Base-by-base conservation (phyloP, 2,329 filamentous ascomycete genomes). In the Ophiostoma sp. region DNA sequence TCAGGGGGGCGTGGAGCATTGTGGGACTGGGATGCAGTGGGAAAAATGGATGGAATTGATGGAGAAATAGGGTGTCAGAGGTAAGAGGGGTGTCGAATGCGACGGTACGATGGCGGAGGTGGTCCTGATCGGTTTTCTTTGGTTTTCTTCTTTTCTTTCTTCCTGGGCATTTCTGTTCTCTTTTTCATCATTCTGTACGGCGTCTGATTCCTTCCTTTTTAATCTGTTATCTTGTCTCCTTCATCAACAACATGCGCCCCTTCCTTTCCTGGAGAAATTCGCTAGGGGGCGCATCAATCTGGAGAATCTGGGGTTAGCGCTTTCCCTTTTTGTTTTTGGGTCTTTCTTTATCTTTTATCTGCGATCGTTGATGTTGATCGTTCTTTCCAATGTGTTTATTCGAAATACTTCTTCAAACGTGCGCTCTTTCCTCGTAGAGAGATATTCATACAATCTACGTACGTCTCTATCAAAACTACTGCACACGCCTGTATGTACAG, bases 301-400 rank as follows among this genome's bases (percentile, higher is more conserved):
- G 69, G 69, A 64, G 69, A 71, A 71, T 64, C 69, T 42, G 69
- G 69, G 69, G 69, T 71, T 64, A 52, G 57, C 39, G 36, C 45
- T 36, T 28, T 36, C 31, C 25, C 39, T 19, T 3, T 63, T 64
- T 63, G 39, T 63, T 33, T 39, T 42, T 39, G 3, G 22, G 19
- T 33, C 17, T 15, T 22, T 19, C 11, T 39, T 48, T 25, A 33
- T 59, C 36, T 22, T 33, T 42, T 42, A 12, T 31, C 48, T 39
- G 2, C 22, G 61, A 64, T 64, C 61, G 36, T 45, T 36, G 59
- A 4, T 25, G 50, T 25, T 12, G 22, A 28, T 55, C 8, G 50
- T 55, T 55, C 50, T 55, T 55, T 55, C 50, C 50, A 25, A 15
- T 11, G 11, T 55, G 9, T 17, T 19, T 17, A 50, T 19, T 50